Evolutionary conservation across 331 rosid species (phyloP), one percentile per base, ranked within the genome.

Genomic region (Spiraea crenata): DNA sequence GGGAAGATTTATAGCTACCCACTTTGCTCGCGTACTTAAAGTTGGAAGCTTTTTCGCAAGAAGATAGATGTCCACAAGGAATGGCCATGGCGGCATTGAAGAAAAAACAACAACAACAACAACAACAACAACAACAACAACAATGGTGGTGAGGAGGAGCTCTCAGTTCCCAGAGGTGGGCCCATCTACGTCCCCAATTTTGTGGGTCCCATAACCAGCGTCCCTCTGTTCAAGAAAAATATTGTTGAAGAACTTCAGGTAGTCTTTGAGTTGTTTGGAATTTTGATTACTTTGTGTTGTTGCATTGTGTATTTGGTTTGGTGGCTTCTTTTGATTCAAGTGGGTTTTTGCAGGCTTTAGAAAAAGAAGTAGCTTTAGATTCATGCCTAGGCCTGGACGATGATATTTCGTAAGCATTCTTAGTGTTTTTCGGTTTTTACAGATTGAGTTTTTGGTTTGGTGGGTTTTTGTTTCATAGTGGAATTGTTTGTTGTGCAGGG

Each of bases 111-210:
- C n/a, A n/a, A n/a, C n/a, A n/a, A n/a, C n/a, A n/a, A n/a, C n/a
- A n/a, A 57, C 13, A 34, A 14, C 12, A n/a, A 14, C 68, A 45
- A 13, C 37, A 13, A 55, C 17, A 41, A 16, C 71, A 49, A 37
- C 37, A 67, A 17, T 3, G 63, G 44, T 12, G 7, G 14, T 6
- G 72, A 66, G 11, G 85, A 81, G 56, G 78, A 74, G 57, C 60
- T 79, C 64, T 79, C 87, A 31, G 37, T 85, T 55, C 92, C 92
- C 1, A 83, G 89, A 70, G 97, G 97, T 14, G 98, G 98, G 35
- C 98, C 97, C 48, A 81, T 93, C 64, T 93, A 82, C 52, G 76
- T 83, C 44, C 73, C 96, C 38, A 93, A 87, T 61, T 56, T 87
- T 75, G 83, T 80, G 50, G 76, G 84, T 40, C 77, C 93, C 25